A percentile compares a stretch with the other conserved stretches of the same genome.
Conservation (phyloP, 2,329 filamentous ascomycete genomes). For the Fusarium globosum region DNA sequence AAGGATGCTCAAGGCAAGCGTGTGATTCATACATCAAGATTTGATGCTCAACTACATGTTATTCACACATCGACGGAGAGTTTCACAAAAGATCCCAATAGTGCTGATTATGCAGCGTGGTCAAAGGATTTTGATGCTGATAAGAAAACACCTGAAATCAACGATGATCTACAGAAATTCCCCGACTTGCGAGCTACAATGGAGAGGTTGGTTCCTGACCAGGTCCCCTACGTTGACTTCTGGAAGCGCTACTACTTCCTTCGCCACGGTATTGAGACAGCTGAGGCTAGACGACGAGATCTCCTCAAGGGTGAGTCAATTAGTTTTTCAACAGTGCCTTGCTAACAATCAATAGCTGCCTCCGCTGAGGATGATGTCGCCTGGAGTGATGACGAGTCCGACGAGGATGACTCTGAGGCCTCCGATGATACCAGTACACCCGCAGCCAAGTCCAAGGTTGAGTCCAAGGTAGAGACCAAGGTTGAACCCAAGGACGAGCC, state of each 20-base stretch:
- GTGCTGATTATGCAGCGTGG: conserved; percentile 80
- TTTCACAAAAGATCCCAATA: conserved; percentile 83
- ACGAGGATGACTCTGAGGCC: conserved; percentile 34
- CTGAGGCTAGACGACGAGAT: conserved; percentile 88
- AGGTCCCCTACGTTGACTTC: conserved; percentile 88
- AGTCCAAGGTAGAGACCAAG: conserved; percentile 51
- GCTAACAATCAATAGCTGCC: conserved; percentile 62
- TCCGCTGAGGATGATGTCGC: conserved; percentile 77
- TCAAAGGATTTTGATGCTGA: conserved; percentile 80
- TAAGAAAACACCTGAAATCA: conserved; percentile 85
- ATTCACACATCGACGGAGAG: conserved; percentile 87
- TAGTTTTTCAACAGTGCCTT: not conserved
- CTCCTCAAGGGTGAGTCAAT: conserved; percentile 81
- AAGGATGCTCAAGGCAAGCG: conserved; percentile 91
- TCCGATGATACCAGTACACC: conserved; percentile 42
- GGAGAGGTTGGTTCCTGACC: conserved; percentile 95
- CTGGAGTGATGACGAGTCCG: conserved; percentile 75
- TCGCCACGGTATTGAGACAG: conserved; percentile 90
- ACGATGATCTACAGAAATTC: conserved; percentile 84
- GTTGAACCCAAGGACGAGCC: conserved; percentile 49
- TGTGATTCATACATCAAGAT: conserved; percentile 92
- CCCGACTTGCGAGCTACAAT: conserved; percentile 87
- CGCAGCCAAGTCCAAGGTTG: conserved; percentile 37
- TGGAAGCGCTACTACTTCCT: conserved; percentile 98
- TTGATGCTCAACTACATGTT: conserved; percentile 95